A percentile compares a stretch with the other conserved stretches of the same genome.
phyloP scores from a whole-genome alignment of 805 yeast genomes.

The Lipomyces orientalis region DNA sequence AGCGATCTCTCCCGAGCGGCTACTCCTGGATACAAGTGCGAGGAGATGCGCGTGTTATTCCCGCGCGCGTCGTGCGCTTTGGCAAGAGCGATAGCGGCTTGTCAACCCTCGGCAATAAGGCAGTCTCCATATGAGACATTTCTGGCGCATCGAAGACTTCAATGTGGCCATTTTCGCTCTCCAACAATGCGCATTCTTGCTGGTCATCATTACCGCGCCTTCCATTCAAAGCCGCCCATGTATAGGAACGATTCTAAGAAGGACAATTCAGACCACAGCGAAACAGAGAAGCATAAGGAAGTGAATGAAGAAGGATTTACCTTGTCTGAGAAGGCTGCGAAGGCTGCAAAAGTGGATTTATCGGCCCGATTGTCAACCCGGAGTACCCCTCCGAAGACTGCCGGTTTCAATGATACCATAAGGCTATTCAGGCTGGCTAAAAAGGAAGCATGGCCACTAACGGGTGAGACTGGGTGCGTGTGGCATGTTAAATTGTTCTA shows the following conservation, averaged over 20 bases:
- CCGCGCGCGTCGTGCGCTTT: not conserved
- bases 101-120: not conserved
- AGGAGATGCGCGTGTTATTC: conserved; percentile 4
- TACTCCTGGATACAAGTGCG: not conserved
- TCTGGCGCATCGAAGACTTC: not conserved
- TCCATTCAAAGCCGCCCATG: not conserved
- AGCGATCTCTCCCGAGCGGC: not conserved
- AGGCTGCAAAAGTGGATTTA: conserved; percentile 37
- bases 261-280: not conserved
- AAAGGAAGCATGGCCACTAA: conserved; percentile 61
- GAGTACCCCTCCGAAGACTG: conserved; percentile 34
- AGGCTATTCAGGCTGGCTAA: conserved; percentile 62
- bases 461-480: conserved; percentile 12
- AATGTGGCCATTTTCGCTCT: not conserved
- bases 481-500: not conserved
- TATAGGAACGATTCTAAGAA: not conserved
- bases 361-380: conserved; percentile 36
- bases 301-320: conserved; percentile 18
- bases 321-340: conserved; percentile 32
- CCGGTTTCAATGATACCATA: conserved; percentile 48
- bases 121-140: not conserved
- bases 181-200: not conserved
- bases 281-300: conserved; percentile 1
- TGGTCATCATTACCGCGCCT: not conserved
- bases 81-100: not conserved